phyloP scores from a whole-genome alignment of 1,284 basidiomycete genomes.

The Pseudozyma flocculosa region DNA sequence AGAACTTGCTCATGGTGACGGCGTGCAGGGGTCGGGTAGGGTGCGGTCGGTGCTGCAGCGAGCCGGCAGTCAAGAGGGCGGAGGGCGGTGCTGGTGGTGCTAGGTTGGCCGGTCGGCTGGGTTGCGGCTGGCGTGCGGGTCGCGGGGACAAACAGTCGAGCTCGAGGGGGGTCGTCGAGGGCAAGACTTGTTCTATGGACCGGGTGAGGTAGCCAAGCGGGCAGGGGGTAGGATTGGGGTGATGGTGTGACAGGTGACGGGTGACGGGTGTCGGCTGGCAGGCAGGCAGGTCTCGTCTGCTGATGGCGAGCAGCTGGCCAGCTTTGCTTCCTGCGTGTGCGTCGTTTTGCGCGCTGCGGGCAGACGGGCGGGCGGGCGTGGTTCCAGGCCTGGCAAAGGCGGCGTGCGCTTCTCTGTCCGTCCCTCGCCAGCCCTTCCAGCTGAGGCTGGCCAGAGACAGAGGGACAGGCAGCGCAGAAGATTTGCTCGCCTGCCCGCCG shows the following conservation, averaged over 20 bases:
- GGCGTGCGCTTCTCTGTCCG: too few relatives aligned
- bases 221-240: background rate
- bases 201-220: background rate
- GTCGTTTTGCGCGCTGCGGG: too few relatives aligned
- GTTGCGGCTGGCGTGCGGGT: slow-evolving; percentile 3
- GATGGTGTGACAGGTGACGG: background rate
- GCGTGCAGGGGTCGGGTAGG: background rate
- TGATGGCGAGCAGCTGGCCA: too few relatives aligned
- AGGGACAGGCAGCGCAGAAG: too few relatives aligned
- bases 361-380: too few relatives aligned
- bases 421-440: too few relatives aligned
- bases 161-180: background rate
- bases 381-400: too few relatives aligned
- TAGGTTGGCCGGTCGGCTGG: slow-evolving; percentile 8
- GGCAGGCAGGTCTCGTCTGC: too few relatives aligned
- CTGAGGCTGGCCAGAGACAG: too few relatives aligned
- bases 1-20: slow-evolving; percentile 1
- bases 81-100: background rate
- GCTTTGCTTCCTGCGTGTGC: too few relatives aligned
- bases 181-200: background rate
- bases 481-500: background rate
- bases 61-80: background rate
- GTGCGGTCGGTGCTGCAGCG: slow-evolving; percentile 1
- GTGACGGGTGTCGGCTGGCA: too few relatives aligned
- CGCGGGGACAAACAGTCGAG: background rate